Conservation (phyloP, 345 rosid species). For the Euphorbia peplus region DNA sequence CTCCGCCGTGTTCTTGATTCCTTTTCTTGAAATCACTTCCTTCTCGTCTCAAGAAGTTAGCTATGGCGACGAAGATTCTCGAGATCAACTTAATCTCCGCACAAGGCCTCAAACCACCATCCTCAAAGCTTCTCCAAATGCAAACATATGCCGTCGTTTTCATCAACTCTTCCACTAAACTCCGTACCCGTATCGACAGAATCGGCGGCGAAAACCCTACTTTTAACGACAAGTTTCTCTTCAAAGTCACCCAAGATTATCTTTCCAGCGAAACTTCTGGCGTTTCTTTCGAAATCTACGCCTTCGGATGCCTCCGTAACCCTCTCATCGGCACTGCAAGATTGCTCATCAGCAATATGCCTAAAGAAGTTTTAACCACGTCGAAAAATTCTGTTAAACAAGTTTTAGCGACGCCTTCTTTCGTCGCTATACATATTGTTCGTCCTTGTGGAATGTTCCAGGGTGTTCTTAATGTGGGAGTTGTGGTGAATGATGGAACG, state of each 20-base stretch:
- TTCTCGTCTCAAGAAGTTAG: no score
- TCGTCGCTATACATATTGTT: conserved; percentile 73
- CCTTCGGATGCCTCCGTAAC: conserved; percentile 64
- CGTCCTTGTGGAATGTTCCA: conserved; percentile 74
- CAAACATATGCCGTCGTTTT: conserved; percentile 71
- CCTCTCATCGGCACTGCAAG: conserved; percentile 68
- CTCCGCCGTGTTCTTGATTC: not conserved
- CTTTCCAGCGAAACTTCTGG: conserved; percentile 70
- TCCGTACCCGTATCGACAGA: conserved; percentile 61
- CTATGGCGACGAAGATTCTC: conserved; percentile 47
- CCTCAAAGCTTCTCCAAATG: conserved; percentile 48
- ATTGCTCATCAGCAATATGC: conserved; percentile 59
- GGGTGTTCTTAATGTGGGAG: conserved; percentile 71
- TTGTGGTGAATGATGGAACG: conserved; percentile 43
- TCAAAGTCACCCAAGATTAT: conserved; percentile 54
- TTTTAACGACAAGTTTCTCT: conserved; percentile 85
- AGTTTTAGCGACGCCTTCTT: conserved; percentile 50
- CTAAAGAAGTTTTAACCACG: no score
- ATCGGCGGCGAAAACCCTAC: conserved; percentile 66
- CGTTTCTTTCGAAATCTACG: conserved; percentile 67
- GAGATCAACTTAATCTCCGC: conserved; percentile 89
- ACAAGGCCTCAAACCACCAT: conserved; percentile 65
- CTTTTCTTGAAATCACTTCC: no score
- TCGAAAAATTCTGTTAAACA: conserved; percentile 16
- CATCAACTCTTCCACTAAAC: conserved; percentile 56